Conservation (phyloP, 495 filamentous ascomycete genomes). For the Penicillium crystallinum region DNA sequence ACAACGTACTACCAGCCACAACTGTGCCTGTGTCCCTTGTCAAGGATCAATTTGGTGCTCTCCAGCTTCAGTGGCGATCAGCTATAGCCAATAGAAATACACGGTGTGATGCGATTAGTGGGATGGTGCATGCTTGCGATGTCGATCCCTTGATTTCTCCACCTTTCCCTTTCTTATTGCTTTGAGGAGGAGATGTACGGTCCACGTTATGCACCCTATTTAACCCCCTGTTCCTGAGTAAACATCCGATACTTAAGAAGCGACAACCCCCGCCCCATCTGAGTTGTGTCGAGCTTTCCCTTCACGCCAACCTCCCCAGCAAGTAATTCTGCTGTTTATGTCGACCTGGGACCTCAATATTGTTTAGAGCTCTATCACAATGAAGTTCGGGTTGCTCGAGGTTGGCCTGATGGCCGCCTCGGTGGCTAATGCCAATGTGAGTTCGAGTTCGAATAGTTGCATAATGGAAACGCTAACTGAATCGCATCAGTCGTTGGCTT, state of each 20-base stretch:
- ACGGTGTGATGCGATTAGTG: background rate
- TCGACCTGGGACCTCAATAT: background rate
- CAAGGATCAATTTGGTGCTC: background rate
- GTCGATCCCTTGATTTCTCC: conserved; percentile 5
- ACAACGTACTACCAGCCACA: background rate
- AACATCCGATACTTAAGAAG: background rate
- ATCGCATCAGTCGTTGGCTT: conserved; percentile 29
- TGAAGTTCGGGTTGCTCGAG: conserved; percentile 41
- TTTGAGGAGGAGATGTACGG: background rate
- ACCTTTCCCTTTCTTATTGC: background rate
- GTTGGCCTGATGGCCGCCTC: conserved; percentile 32
- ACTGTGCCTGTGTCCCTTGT: background rate
- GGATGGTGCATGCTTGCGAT: conserved; percentile 1
- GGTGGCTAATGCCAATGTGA: conserved; percentile 35
- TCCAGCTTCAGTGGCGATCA: background rate
- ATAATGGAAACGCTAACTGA: background rate
- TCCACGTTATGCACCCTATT: background rate
- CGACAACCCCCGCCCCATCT: background rate
- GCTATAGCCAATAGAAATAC: background rate
- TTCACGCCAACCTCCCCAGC: background rate
- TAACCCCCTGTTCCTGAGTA: background rate
- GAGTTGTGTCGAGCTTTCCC: background rate
- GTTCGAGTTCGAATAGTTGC: background rate
- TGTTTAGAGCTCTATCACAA: conserved; percentile 9
- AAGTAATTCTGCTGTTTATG: background rate